Base-by-base conservation (phyloP, 352 stramenopile genomes). In the Plasmopara muralis region DNA sequence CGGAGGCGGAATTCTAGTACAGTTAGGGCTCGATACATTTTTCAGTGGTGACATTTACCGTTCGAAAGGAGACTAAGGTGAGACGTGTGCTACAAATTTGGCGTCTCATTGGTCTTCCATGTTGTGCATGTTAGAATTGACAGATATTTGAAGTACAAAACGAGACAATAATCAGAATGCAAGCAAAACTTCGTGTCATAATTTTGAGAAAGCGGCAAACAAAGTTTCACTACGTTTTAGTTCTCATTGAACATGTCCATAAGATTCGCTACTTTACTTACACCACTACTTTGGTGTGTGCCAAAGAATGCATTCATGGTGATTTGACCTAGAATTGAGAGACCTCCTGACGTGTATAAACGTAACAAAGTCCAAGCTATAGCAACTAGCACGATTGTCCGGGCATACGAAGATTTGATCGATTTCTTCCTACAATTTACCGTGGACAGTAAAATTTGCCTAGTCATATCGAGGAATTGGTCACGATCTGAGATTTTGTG, bases 401-500 rank as follows among this genome's bases (percentile, higher is more conserved):
- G 65, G 28, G 83, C 66, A 58, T 83, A 85, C 9, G 69, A 81
- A 18, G 58, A 14, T 33, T 64, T 63, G 2, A 33, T 5, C 6
- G 43, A 31, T 18, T 57, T 48, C 28, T 64, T 48, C 13, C 59
- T 5, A 58, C 57, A 25, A 30, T 65, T 64, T 8, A 93, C 47
- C 47, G 89, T 91, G 14, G 73, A 54, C 16, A 66, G 46, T 14
- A 91, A 47, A 15, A 93, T 73, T 57, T 88, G 72, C 8, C 73
- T 73, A 37, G 78, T 80, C 5, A 73, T 90, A 38, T 86, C 78
- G n/a, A 87, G 55, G 35, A 91, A 77, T 46, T 90, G 62, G 4
- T 90, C 76, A 6, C 70, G 70, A 47, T 89, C 80, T 5, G 67
- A 71, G 53, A 91, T 89, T 47, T 82, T 80, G 50, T 89, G 74